Evolutionary conservation across 768 basidiomycete species (phyloP).

Genomic region (Psilocybe sp.): DNA sequence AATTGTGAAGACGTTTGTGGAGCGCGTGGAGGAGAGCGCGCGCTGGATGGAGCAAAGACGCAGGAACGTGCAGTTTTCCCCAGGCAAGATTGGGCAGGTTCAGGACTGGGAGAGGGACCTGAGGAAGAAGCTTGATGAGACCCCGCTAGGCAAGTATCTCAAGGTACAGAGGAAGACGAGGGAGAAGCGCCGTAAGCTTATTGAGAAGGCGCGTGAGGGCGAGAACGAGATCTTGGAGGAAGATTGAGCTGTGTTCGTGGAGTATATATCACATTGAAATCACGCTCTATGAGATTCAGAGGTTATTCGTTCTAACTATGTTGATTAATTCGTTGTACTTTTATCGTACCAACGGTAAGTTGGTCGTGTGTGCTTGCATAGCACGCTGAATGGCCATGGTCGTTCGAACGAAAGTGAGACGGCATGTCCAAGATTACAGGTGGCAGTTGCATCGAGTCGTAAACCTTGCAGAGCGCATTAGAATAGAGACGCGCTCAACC

Average conservation of each 20-base stretch:
- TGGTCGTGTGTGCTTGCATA: no score
- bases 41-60: constrained; percentile 76
- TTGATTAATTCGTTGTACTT: no score
- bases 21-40: constrained; percentile 82
- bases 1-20: constrained; percentile 73
- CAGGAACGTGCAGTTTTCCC: constrained; percentile 69
- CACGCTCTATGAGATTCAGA: no score
- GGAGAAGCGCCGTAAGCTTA: constrained; percentile 64
- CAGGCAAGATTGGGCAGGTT: constrained; percentile 67
- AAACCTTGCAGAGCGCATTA: neutral
- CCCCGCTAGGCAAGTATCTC: constrained; percentile 80
- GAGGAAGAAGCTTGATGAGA: constrained; percentile 55
- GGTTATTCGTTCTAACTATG: no score
- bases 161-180: constrained; percentile 78
- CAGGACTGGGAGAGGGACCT: constrained; percentile 68
- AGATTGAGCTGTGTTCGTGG: constrained; percentile 11
- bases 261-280: no score
- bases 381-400: no score
- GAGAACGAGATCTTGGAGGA: constrained; percentile 68
- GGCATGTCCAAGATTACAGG: no score
- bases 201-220: constrained; percentile 78
- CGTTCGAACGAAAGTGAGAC: no score
- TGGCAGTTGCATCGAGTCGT: no score
- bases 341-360: no score
- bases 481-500: neutral